Conservation (phyloP, 73 alveolate genomes). For the Paramecium tetraurelia region DNA sequence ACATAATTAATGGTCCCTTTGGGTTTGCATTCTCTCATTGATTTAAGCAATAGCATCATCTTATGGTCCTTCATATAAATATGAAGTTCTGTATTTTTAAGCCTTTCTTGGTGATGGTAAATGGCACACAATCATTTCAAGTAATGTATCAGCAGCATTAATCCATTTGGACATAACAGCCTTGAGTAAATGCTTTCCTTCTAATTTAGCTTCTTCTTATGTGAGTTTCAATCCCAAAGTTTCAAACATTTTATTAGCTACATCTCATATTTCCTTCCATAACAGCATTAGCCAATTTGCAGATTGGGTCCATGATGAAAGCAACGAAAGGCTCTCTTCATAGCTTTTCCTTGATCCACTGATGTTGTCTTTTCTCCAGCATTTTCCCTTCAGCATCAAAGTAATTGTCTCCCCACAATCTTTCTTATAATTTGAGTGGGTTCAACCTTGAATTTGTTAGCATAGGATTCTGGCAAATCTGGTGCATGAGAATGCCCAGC, state of each 20-base stretch:
- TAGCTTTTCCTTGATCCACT: constrained; percentile 81
- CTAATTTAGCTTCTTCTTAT: constrained; percentile 87
- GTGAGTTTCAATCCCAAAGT: constrained; percentile 94
- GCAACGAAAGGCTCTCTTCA: constrained; percentile 95
- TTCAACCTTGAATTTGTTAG: constrained; percentile 87
- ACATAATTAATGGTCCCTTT: constrained; percentile 97
- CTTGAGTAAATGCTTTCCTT: constrained; percentile 71
- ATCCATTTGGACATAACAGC: constrained; percentile 94
- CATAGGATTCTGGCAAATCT: constrained; percentile 94
- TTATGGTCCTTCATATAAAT: constrained; percentile 98
- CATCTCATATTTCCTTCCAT: constrained; percentile 87
- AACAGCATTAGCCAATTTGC: constrained; percentile 84
- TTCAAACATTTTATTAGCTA: constrained; percentile 81
- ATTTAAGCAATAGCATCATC: constrained; percentile 97
- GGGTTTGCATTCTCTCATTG: constrained; percentile 97
- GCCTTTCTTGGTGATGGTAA: constrained; percentile 98
- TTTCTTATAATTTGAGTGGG: constrained; percentile 88
- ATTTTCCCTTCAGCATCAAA: constrained; percentile 95
- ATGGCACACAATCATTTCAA: constrained; percentile 97
- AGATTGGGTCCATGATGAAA: constrained; percentile 95
- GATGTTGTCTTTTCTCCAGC: constrained; percentile 84
- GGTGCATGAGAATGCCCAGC: constrained; percentile 97
- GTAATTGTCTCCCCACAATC: constrained; percentile 99
- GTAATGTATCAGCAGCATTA: constrained; percentile 97
- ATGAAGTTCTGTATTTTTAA: constrained; percentile 97